These are phyloP conservation scores for Colletotrichum melonis DNA, from an alignment of 2,329 filamentous ascomycete genomes.

Conservation along the genomic window DNA sequence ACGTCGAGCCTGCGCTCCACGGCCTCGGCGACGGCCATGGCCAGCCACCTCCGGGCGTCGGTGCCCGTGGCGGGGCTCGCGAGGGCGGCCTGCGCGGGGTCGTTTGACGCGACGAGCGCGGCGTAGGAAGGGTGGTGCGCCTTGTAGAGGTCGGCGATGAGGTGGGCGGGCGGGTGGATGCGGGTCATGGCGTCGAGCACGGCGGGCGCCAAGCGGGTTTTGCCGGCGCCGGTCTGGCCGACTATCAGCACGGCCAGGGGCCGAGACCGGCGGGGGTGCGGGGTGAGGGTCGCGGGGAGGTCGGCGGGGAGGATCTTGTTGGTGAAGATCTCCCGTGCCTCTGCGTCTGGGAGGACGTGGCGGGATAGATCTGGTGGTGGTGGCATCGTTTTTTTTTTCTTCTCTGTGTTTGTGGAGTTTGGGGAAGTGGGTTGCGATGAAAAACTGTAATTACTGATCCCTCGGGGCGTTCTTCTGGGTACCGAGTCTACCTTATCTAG, in stretches of 20 bases:
- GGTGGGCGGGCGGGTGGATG: constrained; percentile 46
- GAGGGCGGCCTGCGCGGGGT: constrained; percentile 47
- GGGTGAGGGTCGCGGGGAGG: constrained; percentile 39
- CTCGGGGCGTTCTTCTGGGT: background rate
- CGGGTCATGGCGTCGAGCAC: constrained; percentile 47
- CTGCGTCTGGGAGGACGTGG: constrained; percentile 45
- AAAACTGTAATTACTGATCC: background rate
- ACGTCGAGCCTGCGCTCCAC: constrained; percentile 47
- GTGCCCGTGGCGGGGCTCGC: constrained; percentile 45
- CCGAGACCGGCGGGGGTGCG: constrained; percentile 18
- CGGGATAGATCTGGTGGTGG: constrained; percentile 44
- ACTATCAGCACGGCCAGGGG: constrained; percentile 56
- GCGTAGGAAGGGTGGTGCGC: constrained; percentile 57
- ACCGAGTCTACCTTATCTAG: background rate
- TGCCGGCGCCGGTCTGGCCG: constrained; percentile 62
- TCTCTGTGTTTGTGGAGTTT: background rate
- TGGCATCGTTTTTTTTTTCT: constrained; percentile 9
- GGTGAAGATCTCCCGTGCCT: constrained; percentile 46
- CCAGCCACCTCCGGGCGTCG: constrained; percentile 58
- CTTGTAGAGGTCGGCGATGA: constrained; percentile 63
- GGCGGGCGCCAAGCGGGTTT: constrained; percentile 55
- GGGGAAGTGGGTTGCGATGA: background rate
- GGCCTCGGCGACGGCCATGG: constrained; percentile 50
- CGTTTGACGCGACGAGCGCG: constrained; percentile 41
- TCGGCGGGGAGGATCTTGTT: constrained; percentile 47